Conservation (phyloP, 2,329 filamentous ascomycete genomes). For the Aspergillus costaricaensis region DNA sequence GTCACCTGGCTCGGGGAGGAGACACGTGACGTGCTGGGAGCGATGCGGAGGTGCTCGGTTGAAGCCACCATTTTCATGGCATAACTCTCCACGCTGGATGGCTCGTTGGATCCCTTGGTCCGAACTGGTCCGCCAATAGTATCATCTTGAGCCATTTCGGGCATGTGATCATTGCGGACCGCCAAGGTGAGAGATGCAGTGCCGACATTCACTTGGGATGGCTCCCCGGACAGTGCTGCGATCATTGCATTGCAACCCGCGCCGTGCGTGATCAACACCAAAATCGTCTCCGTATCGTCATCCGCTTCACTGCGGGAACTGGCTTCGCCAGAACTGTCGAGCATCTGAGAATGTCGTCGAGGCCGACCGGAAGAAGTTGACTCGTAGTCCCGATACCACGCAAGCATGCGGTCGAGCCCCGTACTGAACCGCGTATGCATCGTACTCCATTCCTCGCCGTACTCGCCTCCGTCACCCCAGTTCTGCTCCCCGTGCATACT, state of each 20-base stretch:
- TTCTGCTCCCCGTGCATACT: slow-evolving; percentile 75
- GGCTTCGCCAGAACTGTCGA: slow-evolving; percentile 18
- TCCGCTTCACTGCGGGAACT: slow-evolving; percentile 53
- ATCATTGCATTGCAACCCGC: slow-evolving; percentile 96
- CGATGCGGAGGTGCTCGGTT: slow-evolving; percentile 60
- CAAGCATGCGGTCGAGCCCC: slow-evolving; percentile 75
- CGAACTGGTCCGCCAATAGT: slow-evolving; percentile 9
- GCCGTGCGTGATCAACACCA: slow-evolving; percentile 89
- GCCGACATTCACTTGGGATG: slow-evolving; percentile 84
- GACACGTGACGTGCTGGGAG: slow-evolving; percentile 34
- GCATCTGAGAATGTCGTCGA: slow-evolving; percentile 21
- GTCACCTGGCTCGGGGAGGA: slow-evolving; percentile 25
- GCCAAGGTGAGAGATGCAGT: slow-evolving; percentile 93
- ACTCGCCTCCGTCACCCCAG: slow-evolving; percentile 86
- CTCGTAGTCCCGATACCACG: slow-evolving; percentile 71
- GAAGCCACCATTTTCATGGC: slow-evolving; percentile 62
- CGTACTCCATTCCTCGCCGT: slow-evolving; percentile 90
- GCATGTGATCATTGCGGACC: slow-evolving; percentile 54
- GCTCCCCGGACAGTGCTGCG: slow-evolving; percentile 86
- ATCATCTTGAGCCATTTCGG: slow-evolving; percentile 13
- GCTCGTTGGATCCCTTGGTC: slow-evolving; percentile 11
- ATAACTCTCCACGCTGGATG: slow-evolving; percentile 54
- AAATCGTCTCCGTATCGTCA: slow-evolving; percentile 70
- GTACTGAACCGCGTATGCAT: slow-evolving; percentile 91
- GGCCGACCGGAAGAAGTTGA: slow-evolving; percentile 8